Evolutionary conservation across 208 protist genomes (phyloP).

Genomic region (Novymonas esmeraldas): DNA sequence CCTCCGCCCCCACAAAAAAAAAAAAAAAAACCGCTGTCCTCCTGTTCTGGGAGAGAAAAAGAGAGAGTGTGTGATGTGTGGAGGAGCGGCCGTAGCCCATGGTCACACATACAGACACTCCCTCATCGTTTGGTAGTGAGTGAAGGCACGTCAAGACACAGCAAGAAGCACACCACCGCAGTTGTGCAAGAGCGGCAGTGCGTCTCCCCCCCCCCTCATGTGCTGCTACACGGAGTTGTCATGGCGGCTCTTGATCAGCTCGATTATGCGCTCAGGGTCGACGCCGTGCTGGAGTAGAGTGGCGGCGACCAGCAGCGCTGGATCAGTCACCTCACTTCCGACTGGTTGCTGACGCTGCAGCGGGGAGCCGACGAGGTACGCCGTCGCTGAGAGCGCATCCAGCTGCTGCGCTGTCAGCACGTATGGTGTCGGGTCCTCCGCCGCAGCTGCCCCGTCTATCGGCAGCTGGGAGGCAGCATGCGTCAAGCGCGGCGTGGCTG

Average conservation of each 20-base stretch:
- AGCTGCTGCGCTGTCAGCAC: constrained; percentile 29
- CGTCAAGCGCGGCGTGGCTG: neutral
- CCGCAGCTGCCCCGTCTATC: neutral
- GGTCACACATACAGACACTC: neutral
- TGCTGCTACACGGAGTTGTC: neutral
- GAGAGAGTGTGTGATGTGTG: no score
- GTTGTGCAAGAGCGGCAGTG: neutral
- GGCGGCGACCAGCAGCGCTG: constrained; percentile 24
- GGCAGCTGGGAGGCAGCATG: no score
- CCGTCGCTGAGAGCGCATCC: constrained; percentile 65
- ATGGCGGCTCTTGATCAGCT: constrained; percentile 48
- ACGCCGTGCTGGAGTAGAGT: constrained; percentile 68
- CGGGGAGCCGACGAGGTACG: constrained; percentile 68
- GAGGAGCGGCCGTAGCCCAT: no score
- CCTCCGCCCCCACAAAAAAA: no score
- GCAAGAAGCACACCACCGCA: no score
- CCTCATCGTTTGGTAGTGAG: no score
- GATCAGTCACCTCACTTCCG: constrained; percentile 21
- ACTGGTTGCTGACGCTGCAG: constrained; percentile 58
- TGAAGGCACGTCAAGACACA: no score
- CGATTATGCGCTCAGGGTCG: constrained; percentile 63
- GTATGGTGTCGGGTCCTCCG: constrained; percentile 12
- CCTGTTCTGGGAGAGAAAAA: neutral
- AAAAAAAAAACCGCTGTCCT: neutral
- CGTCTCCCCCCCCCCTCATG: no score